Evolutionary conservation across 139 green algal species (phyloP).

Genomic region (Coelastrella sp.): DNA sequence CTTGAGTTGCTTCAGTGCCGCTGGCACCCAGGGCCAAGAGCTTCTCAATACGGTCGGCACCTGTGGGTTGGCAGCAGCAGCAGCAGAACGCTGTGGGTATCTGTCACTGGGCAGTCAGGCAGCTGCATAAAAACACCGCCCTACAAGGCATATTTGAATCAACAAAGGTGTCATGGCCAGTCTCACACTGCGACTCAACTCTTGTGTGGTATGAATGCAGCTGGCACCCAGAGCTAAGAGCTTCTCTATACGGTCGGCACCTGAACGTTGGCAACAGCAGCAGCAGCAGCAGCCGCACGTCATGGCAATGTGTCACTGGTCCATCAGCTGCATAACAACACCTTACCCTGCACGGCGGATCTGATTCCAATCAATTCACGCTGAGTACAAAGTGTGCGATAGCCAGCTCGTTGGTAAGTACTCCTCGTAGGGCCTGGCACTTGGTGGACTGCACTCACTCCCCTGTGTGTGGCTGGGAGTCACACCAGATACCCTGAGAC

Average conservation of each 20-base stretch:
- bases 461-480: no score
- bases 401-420: no score
- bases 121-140: no score
- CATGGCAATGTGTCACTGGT: not conserved
- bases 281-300: not conserved
- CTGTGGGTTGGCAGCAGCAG: not conserved
- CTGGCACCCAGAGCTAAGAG: constrained; percentile 84
- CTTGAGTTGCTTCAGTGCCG: constrained; percentile 76
- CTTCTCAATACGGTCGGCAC: constrained; percentile 76
- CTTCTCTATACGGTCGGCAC: constrained; percentile 76
- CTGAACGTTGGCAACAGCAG: no score
- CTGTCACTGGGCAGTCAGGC: not conserved
- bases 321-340: no score
- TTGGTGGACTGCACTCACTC: no score
- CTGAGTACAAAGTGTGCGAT: no score
- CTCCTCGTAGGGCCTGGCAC: no score
- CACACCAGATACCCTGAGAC: no score
- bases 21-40: constrained; percentile 84
- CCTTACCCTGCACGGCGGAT: no score
- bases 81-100: not conserved
- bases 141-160: no score
- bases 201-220: constrained; percentile 76
- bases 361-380: no score
- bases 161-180: constrained; percentile 86
- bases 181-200: constrained; percentile 56